Percentiles rank a stretch among this genome's conserved stretches.
Conservation (phyloP, 768 basidiomycete genomes). For the Saitozyma sp. region DNA sequence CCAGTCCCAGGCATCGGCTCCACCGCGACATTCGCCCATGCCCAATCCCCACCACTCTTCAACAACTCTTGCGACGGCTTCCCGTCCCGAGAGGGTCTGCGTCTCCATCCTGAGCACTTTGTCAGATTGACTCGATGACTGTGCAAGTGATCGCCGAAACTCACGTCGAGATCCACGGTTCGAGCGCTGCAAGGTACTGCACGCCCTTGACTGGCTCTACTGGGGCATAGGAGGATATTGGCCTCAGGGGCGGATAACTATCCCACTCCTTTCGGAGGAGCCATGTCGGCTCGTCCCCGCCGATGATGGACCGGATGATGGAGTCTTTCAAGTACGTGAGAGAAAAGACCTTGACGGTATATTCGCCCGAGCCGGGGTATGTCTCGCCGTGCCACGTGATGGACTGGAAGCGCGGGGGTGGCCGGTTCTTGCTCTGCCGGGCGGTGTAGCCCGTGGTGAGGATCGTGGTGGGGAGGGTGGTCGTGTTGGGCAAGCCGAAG, state of each 20-base stretch:
- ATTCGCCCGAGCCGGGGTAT: conserved; percentile 58
- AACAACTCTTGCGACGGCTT: conserved; percentile 76
- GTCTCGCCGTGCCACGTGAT: conserved; percentile 73
- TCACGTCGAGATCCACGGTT: conserved; percentile 64
- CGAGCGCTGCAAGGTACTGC: conserved; percentile 90
- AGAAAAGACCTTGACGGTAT: conserved; percentile 87
- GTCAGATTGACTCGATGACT: conserved; percentile 59
- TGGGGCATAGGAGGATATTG: conserved; percentile 69
- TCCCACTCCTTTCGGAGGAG: conserved; percentile 69
- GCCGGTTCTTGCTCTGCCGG: conserved; percentile 56
- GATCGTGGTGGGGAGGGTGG: conserved; percentile 62
- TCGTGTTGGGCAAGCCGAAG: conserved; percentile 59
- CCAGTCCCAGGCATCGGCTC: conserved; percentile 74
- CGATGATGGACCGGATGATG: conserved; percentile 69
- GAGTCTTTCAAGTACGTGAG: conserved; percentile 64
- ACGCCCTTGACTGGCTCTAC: conserved; percentile 74
- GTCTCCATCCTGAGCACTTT: conserved; percentile 77
- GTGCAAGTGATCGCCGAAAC: conserved; percentile 13
- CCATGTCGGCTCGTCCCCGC: conserved; percentile 67
- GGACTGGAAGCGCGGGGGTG: conserved; percentile 79
- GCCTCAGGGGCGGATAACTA: conserved; percentile 58
- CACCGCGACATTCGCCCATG: conserved; percentile 62
- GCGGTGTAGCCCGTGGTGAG: conserved; percentile 71
- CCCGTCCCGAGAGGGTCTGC: conserved; percentile 77
- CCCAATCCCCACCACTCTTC: conserved; percentile 69